phyloP scores from a whole-genome alignment of 768 basidiomycete species.

The Kwoniella botswanensis region DNA sequence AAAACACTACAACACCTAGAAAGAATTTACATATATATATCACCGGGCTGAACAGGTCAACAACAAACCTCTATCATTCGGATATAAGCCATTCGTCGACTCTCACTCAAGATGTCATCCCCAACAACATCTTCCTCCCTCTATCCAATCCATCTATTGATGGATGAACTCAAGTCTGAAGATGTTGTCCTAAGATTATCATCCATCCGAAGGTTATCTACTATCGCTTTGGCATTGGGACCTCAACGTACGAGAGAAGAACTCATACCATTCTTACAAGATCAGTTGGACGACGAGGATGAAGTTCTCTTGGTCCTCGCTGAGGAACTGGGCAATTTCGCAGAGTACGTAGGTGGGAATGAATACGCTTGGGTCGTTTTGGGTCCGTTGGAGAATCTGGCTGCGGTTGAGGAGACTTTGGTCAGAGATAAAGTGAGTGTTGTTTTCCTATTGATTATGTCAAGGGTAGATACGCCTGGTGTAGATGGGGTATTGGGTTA shows the following conservation, averaged over 20 bases:
- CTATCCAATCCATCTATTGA: constrained; percentile 92
- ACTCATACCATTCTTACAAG: constrained; percentile 93
- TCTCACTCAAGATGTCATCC: constrained; percentile 27
- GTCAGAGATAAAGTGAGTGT: constrained; percentile 88
- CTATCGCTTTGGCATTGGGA: constrained; percentile 95
- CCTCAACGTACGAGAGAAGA: constrained; percentile 94
- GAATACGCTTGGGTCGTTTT: constrained; percentile 84
- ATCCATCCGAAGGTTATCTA: constrained; percentile 95
- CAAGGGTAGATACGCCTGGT: not conserved
- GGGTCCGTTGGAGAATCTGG: constrained; percentile 91
- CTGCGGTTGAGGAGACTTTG: constrained; percentile 95
- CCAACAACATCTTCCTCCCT: constrained; percentile 55
- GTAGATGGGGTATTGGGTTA: too few relatives aligned
- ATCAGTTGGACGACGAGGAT: constrained; percentile 99
- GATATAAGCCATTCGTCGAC: too few relatives aligned
- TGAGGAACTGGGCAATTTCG: constrained; percentile 91
- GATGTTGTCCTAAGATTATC: constrained; percentile 95
- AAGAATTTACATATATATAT: too few relatives aligned
- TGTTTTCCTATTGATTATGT: not conserved
- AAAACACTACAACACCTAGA: too few relatives aligned
- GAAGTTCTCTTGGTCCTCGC: constrained; percentile 94
- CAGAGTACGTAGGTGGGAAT: constrained; percentile 91
- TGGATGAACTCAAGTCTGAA: constrained; percentile 97
- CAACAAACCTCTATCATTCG: too few relatives aligned
- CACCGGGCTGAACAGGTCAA: too few relatives aligned